phyloP scores from a whole-genome alignment of 176 grass and related monocot genomes.

The Dactylis glomerata region DNA sequence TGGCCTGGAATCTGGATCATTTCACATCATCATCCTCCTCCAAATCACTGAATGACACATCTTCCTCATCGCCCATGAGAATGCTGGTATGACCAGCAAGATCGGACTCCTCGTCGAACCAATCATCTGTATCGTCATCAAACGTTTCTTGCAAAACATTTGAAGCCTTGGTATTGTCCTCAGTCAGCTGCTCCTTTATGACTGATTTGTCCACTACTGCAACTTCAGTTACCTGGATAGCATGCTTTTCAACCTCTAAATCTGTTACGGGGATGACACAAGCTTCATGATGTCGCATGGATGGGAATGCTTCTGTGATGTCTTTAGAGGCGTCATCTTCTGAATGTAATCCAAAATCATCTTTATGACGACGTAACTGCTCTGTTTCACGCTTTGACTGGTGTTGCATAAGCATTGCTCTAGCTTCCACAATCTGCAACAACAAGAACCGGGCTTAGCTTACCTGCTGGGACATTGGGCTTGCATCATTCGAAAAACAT shows the following conservation, averaged over 20 bases:
- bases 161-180: slow-evolving; percentile 35
- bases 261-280: slow-evolving; percentile 45
- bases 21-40: slow-evolving; percentile 69
- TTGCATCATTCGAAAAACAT: background rate
- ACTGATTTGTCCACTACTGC: slow-evolving; percentile 67
- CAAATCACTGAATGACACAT: slow-evolving; percentile 90
- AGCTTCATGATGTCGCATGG: slow-evolving; percentile 15
- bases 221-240: slow-evolving; percentile 56
- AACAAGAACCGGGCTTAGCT: slow-evolving; percentile 26
- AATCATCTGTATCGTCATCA: slow-evolving; percentile 69
- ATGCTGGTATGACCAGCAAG: slow-evolving; percentile 45
- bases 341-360: slow-evolving; percentile 10
- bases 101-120: slow-evolving; percentile 65
- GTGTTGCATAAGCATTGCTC: slow-evolving; percentile 81
- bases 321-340: slow-evolving; percentile 33
- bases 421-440: slow-evolving; percentile 88
- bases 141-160: slow-evolving; percentile 43
- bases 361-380: slow-evolving; percentile 35
- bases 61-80: slow-evolving; percentile 66
- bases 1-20: slow-evolving; percentile 17
- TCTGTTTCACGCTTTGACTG: slow-evolving; percentile 60
- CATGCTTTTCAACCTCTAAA: slow-evolving; percentile 61
- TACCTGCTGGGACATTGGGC: background rate
- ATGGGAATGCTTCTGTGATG: slow-evolving; percentile 30
- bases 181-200: slow-evolving; percentile 58